Base-by-base conservation (phyloP, 1,139 yeast genomes). In the Taphrina populina region DNA sequence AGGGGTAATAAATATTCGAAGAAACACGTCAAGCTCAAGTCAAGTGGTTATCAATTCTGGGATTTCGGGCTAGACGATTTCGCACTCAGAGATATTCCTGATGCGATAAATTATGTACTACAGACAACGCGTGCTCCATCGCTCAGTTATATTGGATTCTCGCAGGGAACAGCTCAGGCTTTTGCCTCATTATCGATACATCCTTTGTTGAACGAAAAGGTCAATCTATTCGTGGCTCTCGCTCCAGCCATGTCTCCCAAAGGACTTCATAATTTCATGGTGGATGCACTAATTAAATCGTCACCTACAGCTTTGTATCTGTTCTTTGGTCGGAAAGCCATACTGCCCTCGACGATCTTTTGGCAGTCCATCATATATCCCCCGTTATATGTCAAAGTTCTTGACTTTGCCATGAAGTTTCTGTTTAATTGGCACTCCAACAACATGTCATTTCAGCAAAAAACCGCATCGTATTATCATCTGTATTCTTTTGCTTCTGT, bases 231-330 rank as follows among this genome's bases (percentile, higher is more conserved):
- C 60, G 78, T 90, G 54, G 95, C 94, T 3, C 77, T 87, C 37
- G 86, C 96, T 0, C 97, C 97, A 0, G 97, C 97, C 1, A 85
- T 95, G 71, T 87, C 96, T 0, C 97, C 97, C 0, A 85, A 82
- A 52, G 94, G 95, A 1, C 73, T 90, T 21, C 81, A 83, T 60
- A 85, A 90, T 62, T 76, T 79, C 66, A 73, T 88, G 58, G 82
- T 87, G 32, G 95, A 88, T 66, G 76, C 88, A 0, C 73, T 90
- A 40, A 78, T 86, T 62, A 83, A 86, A 64, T 79, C 95, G 5
- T 81, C 88, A 1, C 97, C 97, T 1, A 77, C 81, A 56, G 70
- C 88, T 39, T 75, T 90, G 65, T 88, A 78, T 66, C 68, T 83
- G 46, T 71, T 88, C 39, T 90, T 90, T 69, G 95, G 96, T 7